Evolutionary conservation across 2,329 filamentous ascomycete species (phyloP).

Genomic region (Cordyceps farinosa): DNA sequence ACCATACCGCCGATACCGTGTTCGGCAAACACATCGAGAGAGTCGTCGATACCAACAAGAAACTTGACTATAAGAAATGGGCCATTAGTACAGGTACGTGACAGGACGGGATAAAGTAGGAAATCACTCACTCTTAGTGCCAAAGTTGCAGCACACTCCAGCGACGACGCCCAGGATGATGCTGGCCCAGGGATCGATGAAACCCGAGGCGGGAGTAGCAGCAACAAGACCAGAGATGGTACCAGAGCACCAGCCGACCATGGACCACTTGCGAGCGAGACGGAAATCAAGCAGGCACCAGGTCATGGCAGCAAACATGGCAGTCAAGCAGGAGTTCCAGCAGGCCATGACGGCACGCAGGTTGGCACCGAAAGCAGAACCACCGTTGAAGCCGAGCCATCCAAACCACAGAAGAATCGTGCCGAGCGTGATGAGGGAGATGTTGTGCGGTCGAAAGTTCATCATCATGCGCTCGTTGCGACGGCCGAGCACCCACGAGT

Average conservation of each 20-base stretch:
- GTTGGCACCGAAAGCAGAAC: constrained; percentile 90
- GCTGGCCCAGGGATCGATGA: constrained; percentile 64
- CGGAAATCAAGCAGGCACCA: constrained; percentile 97
- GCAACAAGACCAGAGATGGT: constrained; percentile 68
- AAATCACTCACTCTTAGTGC: constrained; percentile 49
- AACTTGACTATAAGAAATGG: constrained; percentile 47
- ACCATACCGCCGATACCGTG: constrained; percentile 67
- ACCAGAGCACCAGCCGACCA: constrained; percentile 70
- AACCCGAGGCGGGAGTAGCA: constrained; percentile 66
- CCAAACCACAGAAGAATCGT: constrained; percentile 97
- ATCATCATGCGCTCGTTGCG: constrained; percentile 99
- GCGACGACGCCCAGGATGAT: constrained; percentile 63
- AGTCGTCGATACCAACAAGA: constrained; percentile 64
- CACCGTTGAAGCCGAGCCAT: constrained; percentile 98
- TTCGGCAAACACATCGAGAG: constrained; percentile 69
- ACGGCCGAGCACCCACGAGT: constrained; percentile 91
- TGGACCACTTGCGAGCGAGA: constrained; percentile 88
- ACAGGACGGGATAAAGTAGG: neutral
- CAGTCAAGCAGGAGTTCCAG: constrained; percentile 96
- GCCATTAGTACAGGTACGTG: constrained; percentile 18
- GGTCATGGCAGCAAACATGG: constrained; percentile 85
- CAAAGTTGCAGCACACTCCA: constrained; percentile 65
- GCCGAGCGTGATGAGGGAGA: constrained; percentile 92
- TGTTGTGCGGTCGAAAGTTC: constrained; percentile 99
- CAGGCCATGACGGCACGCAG: constrained; percentile 91